phyloP scores from a whole-genome alignment of 2,329 filamentous ascomycete species.

The Blastomyces gilchristii region DNA sequence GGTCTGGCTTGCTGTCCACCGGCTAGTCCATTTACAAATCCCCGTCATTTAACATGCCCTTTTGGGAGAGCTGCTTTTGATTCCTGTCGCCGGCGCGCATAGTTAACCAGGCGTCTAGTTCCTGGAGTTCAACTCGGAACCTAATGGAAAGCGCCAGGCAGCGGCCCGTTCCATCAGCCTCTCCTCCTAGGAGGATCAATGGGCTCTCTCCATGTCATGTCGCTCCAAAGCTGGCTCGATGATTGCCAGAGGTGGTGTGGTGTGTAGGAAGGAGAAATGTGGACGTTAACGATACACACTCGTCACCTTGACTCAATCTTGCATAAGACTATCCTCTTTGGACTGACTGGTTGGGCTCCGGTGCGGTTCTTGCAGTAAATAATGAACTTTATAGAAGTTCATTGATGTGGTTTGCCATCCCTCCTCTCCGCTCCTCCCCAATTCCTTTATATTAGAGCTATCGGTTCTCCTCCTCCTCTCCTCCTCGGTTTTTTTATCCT shows the following conservation, averaged over 20 bases:
- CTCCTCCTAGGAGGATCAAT: slow-evolving; percentile 32
- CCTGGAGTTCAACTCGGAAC: slow-evolving; percentile 15
- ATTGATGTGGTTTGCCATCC: background rate
- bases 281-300: slow-evolving; percentile 21
- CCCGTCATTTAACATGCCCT: slow-evolving; percentile 6
- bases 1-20: slow-evolving; percentile 7
- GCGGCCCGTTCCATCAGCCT: slow-evolving; percentile 36
- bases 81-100: background rate
- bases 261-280: slow-evolving; percentile 17
- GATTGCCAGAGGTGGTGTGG: slow-evolving; percentile 14
- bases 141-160: slow-evolving; percentile 29
- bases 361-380: slow-evolving; percentile 11
- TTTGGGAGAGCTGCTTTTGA: slow-evolving; percentile 13
- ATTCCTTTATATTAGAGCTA: slow-evolving; percentile 11
- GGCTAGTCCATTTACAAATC: slow-evolving; percentile 11
- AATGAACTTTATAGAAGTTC: slow-evolving; percentile 6
- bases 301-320: slow-evolving; percentile 24
- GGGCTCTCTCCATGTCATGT: slow-evolving; percentile 22
- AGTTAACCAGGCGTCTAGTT: slow-evolving; percentile 12
- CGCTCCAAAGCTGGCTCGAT: slow-evolving; percentile 23
- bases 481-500: background rate
- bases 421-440: background rate
- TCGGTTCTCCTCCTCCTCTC: slow-evolving; percentile 1
- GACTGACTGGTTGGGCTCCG: slow-evolving; percentile 30
- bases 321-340: slow-evolving; percentile 31